Conservation (phyloP, 2,329 filamentous ascomycete species). For the Aspergillus alliaceus region DNA sequence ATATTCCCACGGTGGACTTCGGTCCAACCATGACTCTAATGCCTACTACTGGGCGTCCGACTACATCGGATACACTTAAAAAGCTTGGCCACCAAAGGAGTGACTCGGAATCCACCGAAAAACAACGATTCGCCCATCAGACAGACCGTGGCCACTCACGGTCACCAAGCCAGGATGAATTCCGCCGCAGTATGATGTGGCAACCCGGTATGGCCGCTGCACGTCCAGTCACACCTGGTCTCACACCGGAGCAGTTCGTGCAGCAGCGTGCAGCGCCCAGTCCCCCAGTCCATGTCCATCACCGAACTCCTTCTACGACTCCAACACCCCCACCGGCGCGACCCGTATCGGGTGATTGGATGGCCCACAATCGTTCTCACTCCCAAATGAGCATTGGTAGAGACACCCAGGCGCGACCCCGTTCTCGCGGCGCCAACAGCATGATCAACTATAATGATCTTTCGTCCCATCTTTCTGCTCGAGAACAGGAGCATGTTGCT, state of each 20-base stretch:
- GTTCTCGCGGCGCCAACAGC: slow-evolving; percentile 59
- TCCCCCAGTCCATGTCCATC: slow-evolving; percentile 60
- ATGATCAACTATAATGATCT: slow-evolving; percentile 54
- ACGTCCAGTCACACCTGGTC: slow-evolving; percentile 51
- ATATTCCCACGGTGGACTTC: slow-evolving; percentile 78
- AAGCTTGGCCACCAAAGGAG: slow-evolving; percentile 33
- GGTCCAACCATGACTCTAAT: slow-evolving; percentile 76
- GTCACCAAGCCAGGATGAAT: slow-evolving; percentile 49
- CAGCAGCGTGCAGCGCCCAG: slow-evolving; percentile 68
- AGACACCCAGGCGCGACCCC: slow-evolving; percentile 30
- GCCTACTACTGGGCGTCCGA: slow-evolving; percentile 55
- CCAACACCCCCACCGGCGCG: slow-evolving; percentile 40
- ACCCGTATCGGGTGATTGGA: slow-evolving; percentile 42
- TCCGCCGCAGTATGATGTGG: slow-evolving; percentile 72
- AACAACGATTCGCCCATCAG: slow-evolving; percentile 20
- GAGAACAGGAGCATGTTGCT: slow-evolving; percentile 87
- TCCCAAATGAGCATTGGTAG: slow-evolving; percentile 32
- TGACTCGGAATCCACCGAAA: slow-evolving; percentile 35
- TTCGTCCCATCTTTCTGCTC: slow-evolving; percentile 69
- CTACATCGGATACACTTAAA: slow-evolving; percentile 54
- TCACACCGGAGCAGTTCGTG: slow-evolving; percentile 82
- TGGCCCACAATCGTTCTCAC: slow-evolving; percentile 30
- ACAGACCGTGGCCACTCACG: slow-evolving; percentile 37
- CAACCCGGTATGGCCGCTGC: slow-evolving; percentile 64
- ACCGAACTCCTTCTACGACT: slow-evolving; percentile 58